phyloP scores from a whole-genome alignment of 768 basidiomycete species.

The Leucocoprinus birnbaumii region DNA sequence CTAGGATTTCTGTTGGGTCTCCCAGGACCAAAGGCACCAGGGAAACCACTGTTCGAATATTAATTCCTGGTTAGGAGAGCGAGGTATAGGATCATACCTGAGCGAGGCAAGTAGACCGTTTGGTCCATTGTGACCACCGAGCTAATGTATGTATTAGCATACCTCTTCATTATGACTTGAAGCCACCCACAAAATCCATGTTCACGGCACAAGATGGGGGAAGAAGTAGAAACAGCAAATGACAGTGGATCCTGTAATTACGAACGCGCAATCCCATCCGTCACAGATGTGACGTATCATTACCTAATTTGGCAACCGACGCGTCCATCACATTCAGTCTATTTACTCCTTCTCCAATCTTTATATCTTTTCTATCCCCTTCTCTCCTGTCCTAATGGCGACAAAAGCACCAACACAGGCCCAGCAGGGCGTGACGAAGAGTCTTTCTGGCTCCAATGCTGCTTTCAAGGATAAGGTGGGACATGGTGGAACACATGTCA shows the following conservation, averaged over 20 bases:
- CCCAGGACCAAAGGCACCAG: slow-evolving; percentile 44
- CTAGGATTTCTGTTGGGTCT: slow-evolving; percentile 54
- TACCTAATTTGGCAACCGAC: slow-evolving; percentile 27
- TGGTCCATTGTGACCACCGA: slow-evolving; percentile 48
- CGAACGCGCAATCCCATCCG: slow-evolving; percentile 17
- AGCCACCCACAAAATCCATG: slow-evolving; percentile 45
- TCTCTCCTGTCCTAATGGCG: slow-evolving; percentile 24
- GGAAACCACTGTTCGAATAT: slow-evolving; percentile 43
- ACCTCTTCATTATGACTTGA: not conserved
- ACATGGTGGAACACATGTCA: slow-evolving; percentile 6
- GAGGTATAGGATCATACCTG: slow-evolving; percentile 35
- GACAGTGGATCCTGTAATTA: slow-evolving; percentile 9
- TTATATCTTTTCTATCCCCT: slow-evolving; percentile 12
- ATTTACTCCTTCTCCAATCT: too few relatives aligned
- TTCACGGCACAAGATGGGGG: slow-evolving; percentile 12
- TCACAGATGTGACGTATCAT: slow-evolving; percentile 33
- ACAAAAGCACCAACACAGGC: slow-evolving; percentile 29
- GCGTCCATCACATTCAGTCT: slow-evolving; percentile 20
- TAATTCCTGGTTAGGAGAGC: slow-evolving; percentile 8
- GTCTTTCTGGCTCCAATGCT: slow-evolving; percentile 59
- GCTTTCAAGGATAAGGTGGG: slow-evolving; percentile 85
- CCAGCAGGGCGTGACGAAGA: slow-evolving; percentile 40
- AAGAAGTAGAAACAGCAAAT: slow-evolving; percentile 5
- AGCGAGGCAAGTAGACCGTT: slow-evolving; percentile 65
- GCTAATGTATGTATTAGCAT: slow-evolving; percentile 23